Evolutionary conservation across 1,284 basidiomycete species (phyloP), one percentile per base, ranked within the genome.

Genomic region (Ceratobasidium theobromae): DNA sequence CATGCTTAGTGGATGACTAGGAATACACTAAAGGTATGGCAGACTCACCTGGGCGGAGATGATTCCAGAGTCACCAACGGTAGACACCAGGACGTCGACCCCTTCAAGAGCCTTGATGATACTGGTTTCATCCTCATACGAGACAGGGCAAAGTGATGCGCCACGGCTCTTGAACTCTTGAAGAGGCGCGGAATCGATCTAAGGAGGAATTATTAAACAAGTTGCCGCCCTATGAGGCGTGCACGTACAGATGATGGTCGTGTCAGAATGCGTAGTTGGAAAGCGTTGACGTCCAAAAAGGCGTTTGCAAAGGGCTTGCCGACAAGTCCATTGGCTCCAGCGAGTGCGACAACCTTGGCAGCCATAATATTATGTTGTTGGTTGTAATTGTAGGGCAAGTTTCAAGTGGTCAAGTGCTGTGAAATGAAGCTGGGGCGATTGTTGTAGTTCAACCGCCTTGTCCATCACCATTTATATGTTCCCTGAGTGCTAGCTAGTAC

Each of bases 21-120:
- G n/a, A n/a, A n/a, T n/a, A n/a, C n/a, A n/a, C n/a, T n/a, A n/a
- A n/a, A n/a, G n/a, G n/a, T n/a, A n/a, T n/a, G n/a, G n/a, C n/a
- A n/a, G n/a, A n/a, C n/a, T n/a, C n/a, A n/a, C n/a, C n/a, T n/a
- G n/a, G n/a, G 53, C 49, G 4, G 65, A 33, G 18, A 48, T 51
- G 12, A 49, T 21, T 3, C 45, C 57, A 21, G 12, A 32, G 1
- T 18, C 16, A 12, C 46, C 53, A 12, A 54, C 33, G 16, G 65
- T 55, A 18, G 52, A 18, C n/a, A 66, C 28, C 5, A 66, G 25
- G 21, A 54, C 52, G 8, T 66, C 65, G 18, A 55, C 53, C 12
- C 65, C 65, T 30, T 55, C 4, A 21, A 66, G 53, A 21, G 52
- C 65, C 45, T 62, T 38, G 45, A 51, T 16, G n/a, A 62, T 21